These are phyloP conservation scores for Penicillium turbatum DNA, from an alignment of 495 filamentous ascomycete species.

Conservation along the genomic window DNA sequence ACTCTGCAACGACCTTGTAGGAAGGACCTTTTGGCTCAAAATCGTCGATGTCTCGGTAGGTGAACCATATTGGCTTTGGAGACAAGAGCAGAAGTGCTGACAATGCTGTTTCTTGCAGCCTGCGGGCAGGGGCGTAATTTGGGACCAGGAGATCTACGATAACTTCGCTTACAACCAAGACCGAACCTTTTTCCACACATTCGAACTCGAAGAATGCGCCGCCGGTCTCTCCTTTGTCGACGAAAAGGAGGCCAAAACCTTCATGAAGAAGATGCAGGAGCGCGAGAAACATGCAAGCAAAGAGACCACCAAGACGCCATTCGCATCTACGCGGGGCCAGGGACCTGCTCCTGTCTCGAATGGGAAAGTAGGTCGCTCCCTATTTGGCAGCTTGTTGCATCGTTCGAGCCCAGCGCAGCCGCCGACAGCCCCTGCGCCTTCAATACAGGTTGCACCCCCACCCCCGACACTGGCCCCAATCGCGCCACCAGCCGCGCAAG, in stretches of 20 bases:
- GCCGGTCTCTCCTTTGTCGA: conserved; percentile 89
- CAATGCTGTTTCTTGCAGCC: conserved; percentile 46
- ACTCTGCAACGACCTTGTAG: conserved; percentile 87
- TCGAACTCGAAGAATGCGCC: conserved; percentile 87
- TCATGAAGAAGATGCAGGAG: conserved; percentile 92
- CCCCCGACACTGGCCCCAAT: conserved; percentile 24
- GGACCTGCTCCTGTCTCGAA: conserved; percentile 44
- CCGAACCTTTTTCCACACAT: conserved; percentile 93
- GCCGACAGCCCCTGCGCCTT: conserved; percentile 45
- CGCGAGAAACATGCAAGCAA: conserved; percentile 91
- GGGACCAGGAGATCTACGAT: conserved; percentile 98
- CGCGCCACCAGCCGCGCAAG: conserved; percentile 41
- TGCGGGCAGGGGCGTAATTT: conserved; percentile 81
- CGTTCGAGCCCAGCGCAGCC: conserved; percentile 54
- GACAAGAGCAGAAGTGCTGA: conserved; percentile 15
- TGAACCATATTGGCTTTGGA: conserved; percentile 14
- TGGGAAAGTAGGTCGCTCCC: conserved; percentile 49
- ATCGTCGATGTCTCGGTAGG: conserved; percentile 92
- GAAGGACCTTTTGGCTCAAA: conserved; percentile 95
- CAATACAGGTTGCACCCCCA: conserved; percentile 47
- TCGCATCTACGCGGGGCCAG: conserved; percentile 55
- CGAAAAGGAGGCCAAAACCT: conserved; percentile 93
- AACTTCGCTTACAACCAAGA: conserved; percentile 93
- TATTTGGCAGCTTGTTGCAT: conserved; percentile 69
- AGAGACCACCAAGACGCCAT: conserved; percentile 71